Conservation (phyloP, 2,329 filamentous ascomycete species). For the Phyllosticta citribraziliensis region DNA sequence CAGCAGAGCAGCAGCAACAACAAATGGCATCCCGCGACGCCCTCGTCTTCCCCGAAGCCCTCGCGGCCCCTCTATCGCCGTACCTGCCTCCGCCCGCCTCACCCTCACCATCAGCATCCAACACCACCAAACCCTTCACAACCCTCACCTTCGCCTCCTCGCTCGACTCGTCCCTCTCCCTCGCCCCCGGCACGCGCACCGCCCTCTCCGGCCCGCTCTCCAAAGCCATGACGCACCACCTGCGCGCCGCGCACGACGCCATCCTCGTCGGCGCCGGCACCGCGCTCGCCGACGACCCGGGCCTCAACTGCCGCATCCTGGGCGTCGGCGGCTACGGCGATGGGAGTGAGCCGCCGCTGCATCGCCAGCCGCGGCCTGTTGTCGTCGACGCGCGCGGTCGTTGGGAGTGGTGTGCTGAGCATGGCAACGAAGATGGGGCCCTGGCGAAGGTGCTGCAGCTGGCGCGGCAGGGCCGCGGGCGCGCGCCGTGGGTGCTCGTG, state of each 20-base stretch:
- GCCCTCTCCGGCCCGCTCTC: constrained; percentile 71
- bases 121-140: constrained; percentile 27
- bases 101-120: constrained; percentile 11
- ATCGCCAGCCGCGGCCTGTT: constrained; percentile 66
- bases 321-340: constrained; percentile 49
- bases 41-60: constrained; percentile 33
- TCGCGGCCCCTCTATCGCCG: constrained; percentile 38
- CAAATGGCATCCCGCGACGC: constrained; percentile 15
- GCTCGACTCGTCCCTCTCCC: constrained; percentile 69
- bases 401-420: constrained; percentile 53
- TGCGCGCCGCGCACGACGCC: constrained; percentile 72
- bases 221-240: constrained; percentile 88
- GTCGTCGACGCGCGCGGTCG: constrained; percentile 70
- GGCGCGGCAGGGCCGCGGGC: constrained; percentile 54
- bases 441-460: constrained; percentile 54
- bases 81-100: constrained; percentile 35
- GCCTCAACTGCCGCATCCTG: constrained; percentile 68
- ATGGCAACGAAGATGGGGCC: constrained; percentile 41
- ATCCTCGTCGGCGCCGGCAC: constrained; percentile 82
- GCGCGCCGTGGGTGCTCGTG: constrained; percentile 61
- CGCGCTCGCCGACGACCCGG: constrained; percentile 73
- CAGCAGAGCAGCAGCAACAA: constrained; percentile 25
- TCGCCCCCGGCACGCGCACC: constrained; percentile 72
- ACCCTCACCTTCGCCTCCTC: constrained; percentile 89
- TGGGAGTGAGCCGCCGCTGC: constrained; percentile 37